phyloP scores from a whole-genome alignment of 768 basidiomycete genomes.

The Melanogaster broomeanus region DNA sequence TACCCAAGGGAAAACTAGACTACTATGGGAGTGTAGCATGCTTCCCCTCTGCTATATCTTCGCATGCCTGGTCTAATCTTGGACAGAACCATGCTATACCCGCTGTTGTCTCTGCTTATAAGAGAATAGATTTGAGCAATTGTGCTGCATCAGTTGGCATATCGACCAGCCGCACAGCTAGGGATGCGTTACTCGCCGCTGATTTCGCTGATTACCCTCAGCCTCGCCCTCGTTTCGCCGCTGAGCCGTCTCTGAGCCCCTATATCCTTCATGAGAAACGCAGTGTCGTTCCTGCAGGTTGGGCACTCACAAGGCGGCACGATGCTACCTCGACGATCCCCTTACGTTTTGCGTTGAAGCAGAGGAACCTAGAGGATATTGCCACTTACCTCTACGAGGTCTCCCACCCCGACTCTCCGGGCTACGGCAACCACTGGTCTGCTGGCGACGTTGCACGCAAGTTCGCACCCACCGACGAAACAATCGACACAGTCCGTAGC shows the following conservation, averaged over 20 bases:
- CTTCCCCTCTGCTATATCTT: neutral
- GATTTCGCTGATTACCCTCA: constrained; percentile 6
- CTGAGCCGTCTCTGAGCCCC: constrained; percentile 10
- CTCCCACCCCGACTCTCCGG: constrained; percentile 34
- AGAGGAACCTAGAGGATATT: constrained; percentile 30
- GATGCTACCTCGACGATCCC: constrained; percentile 29
- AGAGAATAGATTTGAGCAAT: neutral
- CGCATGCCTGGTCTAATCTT: neutral
- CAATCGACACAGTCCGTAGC: constrained; percentile 19
- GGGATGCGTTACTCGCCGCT: constrained; percentile 13
- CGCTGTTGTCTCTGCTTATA: neutral
- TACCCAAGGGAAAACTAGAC: neutral
- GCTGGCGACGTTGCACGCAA: constrained; percentile 25
- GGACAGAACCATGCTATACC: constrained; percentile 7
- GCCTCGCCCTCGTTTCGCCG: constrained; percentile 16
- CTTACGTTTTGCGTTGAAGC: constrained; percentile 33
- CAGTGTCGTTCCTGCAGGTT: constrained; percentile 33
- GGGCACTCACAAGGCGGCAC: constrained; percentile 39
- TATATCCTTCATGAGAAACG: constrained; percentile 44
- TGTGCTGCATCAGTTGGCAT: neutral
- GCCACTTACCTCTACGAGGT: constrained; percentile 28
- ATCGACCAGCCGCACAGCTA: neutral
- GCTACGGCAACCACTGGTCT: constrained; percentile 36
- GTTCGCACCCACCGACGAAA: constrained; percentile 28
- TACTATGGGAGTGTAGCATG: neutral